Evolutionary conservation across 805 yeast genomes (phyloP).

Genomic region (Brettanomyces bruxellensis): DNA sequence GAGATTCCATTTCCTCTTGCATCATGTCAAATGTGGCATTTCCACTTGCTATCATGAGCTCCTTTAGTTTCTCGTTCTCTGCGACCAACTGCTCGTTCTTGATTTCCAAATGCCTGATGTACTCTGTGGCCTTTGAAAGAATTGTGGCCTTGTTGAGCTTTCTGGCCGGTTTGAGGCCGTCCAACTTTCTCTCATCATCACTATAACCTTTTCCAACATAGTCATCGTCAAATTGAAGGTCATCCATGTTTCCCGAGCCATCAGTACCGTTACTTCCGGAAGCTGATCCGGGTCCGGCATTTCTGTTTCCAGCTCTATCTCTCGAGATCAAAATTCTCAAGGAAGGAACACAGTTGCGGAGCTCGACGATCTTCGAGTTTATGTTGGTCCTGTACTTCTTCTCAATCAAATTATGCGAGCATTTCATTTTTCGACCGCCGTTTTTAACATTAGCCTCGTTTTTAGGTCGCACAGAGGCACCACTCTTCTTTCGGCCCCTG

Average conservation of each 20-base stretch:
- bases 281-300: background rate
- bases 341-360: slow-evolving; percentile 75
- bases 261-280: slow-evolving; percentile 12
- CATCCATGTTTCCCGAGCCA: slow-evolving; percentile 17
- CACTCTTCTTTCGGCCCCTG: slow-evolving; percentile 5
- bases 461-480: slow-evolving; percentile 1
- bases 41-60: slow-evolving; percentile 8
- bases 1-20: background rate
- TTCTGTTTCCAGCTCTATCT: slow-evolving; percentile 16
- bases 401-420: slow-evolving; percentile 75
- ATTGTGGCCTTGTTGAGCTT: slow-evolving; percentile 74
- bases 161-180: slow-evolving; percentile 69
- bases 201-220: slow-evolving; percentile 46
- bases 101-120: slow-evolving; percentile 61
- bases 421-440: slow-evolving; percentile 38
- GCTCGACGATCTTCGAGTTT: slow-evolving; percentile 61
- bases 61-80: slow-evolving; percentile 36
- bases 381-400: slow-evolving; percentile 76
- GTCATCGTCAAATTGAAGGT: slow-evolving; percentile 36
- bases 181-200: slow-evolving; percentile 48
- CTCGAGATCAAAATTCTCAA: slow-evolving; percentile 37
- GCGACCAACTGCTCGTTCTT: slow-evolving; percentile 42
- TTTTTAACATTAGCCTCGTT: background rate
- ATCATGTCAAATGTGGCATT: slow-evolving; percentile 3
- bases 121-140: slow-evolving; percentile 67